These are phyloP conservation scores for Dryas integrifolia DNA, from an alignment of 331 rosid species.

Conservation along the genomic window DNA sequence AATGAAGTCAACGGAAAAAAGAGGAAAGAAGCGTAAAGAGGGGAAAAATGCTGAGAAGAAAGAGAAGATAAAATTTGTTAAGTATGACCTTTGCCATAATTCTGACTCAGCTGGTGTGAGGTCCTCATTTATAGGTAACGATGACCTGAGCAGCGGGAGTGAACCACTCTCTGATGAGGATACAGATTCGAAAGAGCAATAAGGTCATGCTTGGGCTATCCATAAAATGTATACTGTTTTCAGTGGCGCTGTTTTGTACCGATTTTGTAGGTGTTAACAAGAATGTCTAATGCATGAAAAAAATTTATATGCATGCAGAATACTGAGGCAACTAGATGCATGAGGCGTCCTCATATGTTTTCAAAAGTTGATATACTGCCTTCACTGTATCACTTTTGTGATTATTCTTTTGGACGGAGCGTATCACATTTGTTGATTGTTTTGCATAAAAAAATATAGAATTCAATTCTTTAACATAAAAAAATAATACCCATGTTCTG, in stretches of 20 bases:
- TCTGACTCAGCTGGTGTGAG: conserved; percentile 28
- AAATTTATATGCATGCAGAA: no score
- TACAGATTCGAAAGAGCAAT: conserved; percentile 26
- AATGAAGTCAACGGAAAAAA: conserved; percentile 36
- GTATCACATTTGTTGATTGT: neutral
- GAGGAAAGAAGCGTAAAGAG: conserved; percentile 51
- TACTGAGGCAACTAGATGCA: no score
- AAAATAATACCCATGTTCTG: no score
- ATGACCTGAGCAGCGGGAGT: conserved; percentile 46
- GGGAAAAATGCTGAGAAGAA: conserved; percentile 35
- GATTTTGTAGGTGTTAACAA: neutral
- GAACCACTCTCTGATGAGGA: conserved; percentile 57
- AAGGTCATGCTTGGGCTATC: neutral
- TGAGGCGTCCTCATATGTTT: neutral
- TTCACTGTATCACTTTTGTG: conserved; percentile 2
- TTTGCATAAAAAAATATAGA: no score
- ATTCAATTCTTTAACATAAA: no score
- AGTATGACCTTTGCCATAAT: conserved; percentile 40
- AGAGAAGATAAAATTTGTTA: conserved; percentile 43
- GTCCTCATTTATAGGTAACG: conserved; percentile 26
- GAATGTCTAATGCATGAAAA: no score
- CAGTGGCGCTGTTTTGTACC: neutral
- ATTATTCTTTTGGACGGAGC: neutral
- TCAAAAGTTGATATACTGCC: neutral
- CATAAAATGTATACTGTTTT: neutral